phyloP scores from a whole-genome alignment of 2,329 filamentous ascomycete genomes.

The Ambrosiella beaveri region DNA sequence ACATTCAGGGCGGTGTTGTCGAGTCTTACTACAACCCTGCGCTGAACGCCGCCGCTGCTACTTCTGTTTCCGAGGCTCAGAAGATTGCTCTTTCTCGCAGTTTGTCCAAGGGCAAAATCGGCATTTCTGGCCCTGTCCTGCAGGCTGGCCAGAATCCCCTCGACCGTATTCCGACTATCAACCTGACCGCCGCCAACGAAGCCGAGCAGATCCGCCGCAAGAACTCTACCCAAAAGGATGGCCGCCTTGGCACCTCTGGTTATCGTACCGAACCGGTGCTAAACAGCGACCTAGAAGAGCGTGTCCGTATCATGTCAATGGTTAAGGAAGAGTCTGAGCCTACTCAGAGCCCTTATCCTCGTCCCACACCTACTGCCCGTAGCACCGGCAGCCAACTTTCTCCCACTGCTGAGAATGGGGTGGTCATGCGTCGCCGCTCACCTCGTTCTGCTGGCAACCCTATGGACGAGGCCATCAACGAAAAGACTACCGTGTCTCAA shows the following conservation, averaged over 20 bases:
- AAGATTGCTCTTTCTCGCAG: slow-evolving; percentile 13
- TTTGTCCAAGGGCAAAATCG: slow-evolving; percentile 22
- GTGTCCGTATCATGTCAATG: slow-evolving; percentile 12
- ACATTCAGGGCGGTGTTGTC: slow-evolving; percentile 4
- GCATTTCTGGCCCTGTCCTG: slow-evolving; percentile 34
- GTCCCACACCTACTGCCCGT: slow-evolving; percentile 18
- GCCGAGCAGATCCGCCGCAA: slow-evolving; percentile 29
- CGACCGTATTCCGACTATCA: slow-evolving; percentile 30
- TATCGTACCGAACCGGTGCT: slow-evolving; percentile 10
- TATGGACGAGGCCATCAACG: neutral
- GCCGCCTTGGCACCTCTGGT: neutral
- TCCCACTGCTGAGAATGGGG: slow-evolving; percentile 29
- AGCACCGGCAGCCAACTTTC: slow-evolving; percentile 34
- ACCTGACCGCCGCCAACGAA: slow-evolving; percentile 30
- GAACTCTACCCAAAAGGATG: slow-evolving; percentile 15
- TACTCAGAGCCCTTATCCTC: slow-evolving; percentile 4
- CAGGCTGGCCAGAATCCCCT: slow-evolving; percentile 24
- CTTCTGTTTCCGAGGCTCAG: slow-evolving; percentile 15
- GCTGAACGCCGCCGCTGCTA: slow-evolving; percentile 17
- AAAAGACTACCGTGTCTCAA: neutral
- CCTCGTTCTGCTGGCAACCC: slow-evolving; percentile 18
- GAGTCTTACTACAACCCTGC: slow-evolving; percentile 7
- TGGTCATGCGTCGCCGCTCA: slow-evolving; percentile 25
- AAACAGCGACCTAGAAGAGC: slow-evolving; percentile 11
- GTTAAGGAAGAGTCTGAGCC: slow-evolving; percentile 12